phyloP scores from a whole-genome alignment of 2,329 filamentous ascomycete genomes.

The Ophiostoma populinum region DNA sequence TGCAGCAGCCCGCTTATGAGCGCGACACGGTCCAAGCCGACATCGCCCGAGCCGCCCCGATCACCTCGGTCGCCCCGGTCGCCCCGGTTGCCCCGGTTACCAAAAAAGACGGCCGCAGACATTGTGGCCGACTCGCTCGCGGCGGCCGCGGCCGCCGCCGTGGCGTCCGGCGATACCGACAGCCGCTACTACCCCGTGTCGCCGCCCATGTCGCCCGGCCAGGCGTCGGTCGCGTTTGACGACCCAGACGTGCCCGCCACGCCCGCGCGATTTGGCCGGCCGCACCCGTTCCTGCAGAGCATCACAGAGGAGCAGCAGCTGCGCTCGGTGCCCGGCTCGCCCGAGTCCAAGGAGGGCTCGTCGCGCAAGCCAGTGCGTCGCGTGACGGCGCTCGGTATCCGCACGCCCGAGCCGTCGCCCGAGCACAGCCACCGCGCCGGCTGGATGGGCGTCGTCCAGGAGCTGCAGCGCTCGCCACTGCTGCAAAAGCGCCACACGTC shows the following conservation, averaged over 20 bases:
- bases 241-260: not conserved
- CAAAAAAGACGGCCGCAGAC: constrained; percentile 15
- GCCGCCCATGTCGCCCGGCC: not conserved
- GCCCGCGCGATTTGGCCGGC: not conserved
- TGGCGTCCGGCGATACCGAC: constrained; percentile 3
- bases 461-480: constrained; percentile 41
- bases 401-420: constrained; percentile 22
- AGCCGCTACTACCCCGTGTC: constrained; percentile 2
- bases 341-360: constrained; percentile 16
- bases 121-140: constrained; percentile 6
- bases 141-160: constrained; percentile 5
- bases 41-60: constrained; percentile 15
- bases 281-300: constrained; percentile 5
- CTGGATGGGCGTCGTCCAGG: constrained; percentile 46
- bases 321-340: constrained; percentile 1
- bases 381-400: constrained; percentile 32
- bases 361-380: constrained; percentile 30
- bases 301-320: constrained; percentile 1
- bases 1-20: constrained; percentile 5
- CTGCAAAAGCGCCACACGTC: constrained; percentile 46
- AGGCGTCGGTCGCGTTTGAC: no score
- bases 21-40: constrained; percentile 4
- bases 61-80: no score
- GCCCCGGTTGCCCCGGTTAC: no score
- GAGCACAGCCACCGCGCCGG: constrained; percentile 31